Percentiles rank a stretch among this genome's conserved stretches.
phyloP scores from a whole-genome alignment of 2,329 filamentous ascomycete species.

The Fusarium sp. region DNA sequence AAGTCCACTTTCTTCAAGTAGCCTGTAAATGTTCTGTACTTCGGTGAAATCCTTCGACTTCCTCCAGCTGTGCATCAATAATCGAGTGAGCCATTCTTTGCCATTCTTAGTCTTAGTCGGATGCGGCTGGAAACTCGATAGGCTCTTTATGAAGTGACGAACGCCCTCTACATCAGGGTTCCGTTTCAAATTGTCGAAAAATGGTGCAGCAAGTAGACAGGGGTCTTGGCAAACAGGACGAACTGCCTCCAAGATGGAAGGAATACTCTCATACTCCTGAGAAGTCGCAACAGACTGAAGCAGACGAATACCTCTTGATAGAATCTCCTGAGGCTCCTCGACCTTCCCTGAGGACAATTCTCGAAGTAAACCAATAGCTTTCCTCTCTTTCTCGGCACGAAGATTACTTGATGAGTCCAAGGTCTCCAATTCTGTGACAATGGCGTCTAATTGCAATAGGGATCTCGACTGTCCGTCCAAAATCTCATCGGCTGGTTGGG shows the following conservation, averaged over 20 bases:
- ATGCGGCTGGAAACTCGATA: slow-evolving; percentile 15
- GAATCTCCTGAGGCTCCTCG: slow-evolving; percentile 16
- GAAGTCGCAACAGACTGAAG: slow-evolving; percentile 36
- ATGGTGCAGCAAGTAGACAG: slow-evolving; percentile 37
- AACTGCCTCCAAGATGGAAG: slow-evolving; percentile 36
- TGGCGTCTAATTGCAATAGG: slow-evolving; percentile 14
- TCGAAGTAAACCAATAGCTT: slow-evolving; percentile 34
- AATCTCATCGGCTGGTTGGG: neutral
- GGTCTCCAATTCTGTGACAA: slow-evolving; percentile 26
- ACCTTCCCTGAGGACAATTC: slow-evolving; percentile 25
- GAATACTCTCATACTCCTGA: slow-evolving; percentile 32
- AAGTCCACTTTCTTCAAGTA: slow-evolving; percentile 47
- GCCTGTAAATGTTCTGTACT: slow-evolving; percentile 44
- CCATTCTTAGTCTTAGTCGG: slow-evolving; percentile 12
- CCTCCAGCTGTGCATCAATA: slow-evolving; percentile 44
- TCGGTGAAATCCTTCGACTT: slow-evolving; percentile 38
- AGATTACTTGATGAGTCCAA: neutral
- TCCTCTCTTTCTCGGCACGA: slow-evolving; percentile 11
- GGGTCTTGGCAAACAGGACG: slow-evolving; percentile 40
- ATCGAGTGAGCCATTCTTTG: slow-evolving; percentile 38
- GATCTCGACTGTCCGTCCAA: neutral
- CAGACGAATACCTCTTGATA: slow-evolving; percentile 40
- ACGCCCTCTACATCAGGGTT: slow-evolving; percentile 29
- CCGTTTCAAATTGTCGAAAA: slow-evolving; percentile 36
- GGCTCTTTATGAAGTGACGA: slow-evolving; percentile 23